Evolutionary conservation across 2,329 filamentous ascomycete genomes (phyloP).

Genomic region (Diaporthe citriasiana): DNA sequence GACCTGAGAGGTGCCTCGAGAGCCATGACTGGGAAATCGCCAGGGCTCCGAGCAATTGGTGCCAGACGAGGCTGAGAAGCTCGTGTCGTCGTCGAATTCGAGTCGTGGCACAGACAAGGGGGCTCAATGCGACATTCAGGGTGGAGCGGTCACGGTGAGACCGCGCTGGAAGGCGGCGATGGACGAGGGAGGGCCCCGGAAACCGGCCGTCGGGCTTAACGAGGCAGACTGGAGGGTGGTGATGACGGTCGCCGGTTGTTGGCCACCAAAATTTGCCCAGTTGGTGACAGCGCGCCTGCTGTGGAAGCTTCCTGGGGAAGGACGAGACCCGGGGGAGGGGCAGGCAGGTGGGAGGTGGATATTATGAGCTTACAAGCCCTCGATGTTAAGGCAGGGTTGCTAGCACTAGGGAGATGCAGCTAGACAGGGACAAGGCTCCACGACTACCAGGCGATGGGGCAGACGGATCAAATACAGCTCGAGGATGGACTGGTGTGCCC

Average conservation of each 20-base stretch:
- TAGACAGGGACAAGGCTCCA: slow-evolving; percentile 42
- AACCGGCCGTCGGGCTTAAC: slow-evolving; percentile 36
- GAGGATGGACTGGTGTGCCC: slow-evolving; percentile 32
- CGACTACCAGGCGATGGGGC: slow-evolving; percentile 27
- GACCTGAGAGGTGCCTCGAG: slow-evolving; percentile 74
- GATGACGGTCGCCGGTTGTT: slow-evolving; percentile 21
- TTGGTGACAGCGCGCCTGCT: slow-evolving; percentile 36
- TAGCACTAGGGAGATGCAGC: slow-evolving; percentile 34
- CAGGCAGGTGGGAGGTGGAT: slow-evolving; percentile 32
- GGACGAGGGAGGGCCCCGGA: slow-evolving; percentile 25
- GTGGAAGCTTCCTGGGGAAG: slow-evolving; percentile 22
- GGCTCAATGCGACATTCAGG: slow-evolving; percentile 24
- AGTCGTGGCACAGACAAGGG: slow-evolving; percentile 11
- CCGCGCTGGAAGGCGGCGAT: slow-evolving; percentile 25
- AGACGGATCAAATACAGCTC: slow-evolving; percentile 27
- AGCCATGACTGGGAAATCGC: slow-evolving; percentile 61
- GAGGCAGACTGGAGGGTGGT: slow-evolving; percentile 33
- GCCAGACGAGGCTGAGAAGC: slow-evolving; percentile 6
- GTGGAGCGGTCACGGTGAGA: slow-evolving; percentile 34
- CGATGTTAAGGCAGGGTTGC: slow-evolving; percentile 41
- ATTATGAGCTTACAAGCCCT: slow-evolving; percentile 37
- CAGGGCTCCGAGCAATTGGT: slow-evolving; percentile 12
- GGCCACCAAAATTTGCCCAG: slow-evolving; percentile 25
- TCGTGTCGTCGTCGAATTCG: slow-evolving; percentile 18
- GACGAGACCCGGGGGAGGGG: slow-evolving; percentile 38